These are phyloP conservation scores for Carex arenaria DNA, from an alignment of 202 grass and related monocot species.

Conservation along the genomic window DNA sequence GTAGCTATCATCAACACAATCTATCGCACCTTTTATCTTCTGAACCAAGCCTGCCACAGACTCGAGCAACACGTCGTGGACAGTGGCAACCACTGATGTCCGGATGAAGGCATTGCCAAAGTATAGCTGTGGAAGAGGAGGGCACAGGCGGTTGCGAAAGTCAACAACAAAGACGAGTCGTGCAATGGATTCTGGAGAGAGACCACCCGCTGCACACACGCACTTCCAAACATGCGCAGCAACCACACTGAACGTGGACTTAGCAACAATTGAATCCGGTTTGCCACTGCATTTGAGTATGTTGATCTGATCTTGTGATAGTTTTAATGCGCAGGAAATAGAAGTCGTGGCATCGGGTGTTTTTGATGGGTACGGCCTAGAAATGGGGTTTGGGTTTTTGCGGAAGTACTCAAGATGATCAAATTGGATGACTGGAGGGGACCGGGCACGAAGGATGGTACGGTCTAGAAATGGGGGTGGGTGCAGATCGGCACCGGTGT, in stretches of 20 bases:
- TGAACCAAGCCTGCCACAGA: slow-evolving; percentile 5
- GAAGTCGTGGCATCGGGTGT: neutral
- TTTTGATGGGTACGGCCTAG: neutral
- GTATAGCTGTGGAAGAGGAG: slow-evolving; percentile 26
- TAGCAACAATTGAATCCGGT: neutral
- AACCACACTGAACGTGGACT: slow-evolving; percentile 26
- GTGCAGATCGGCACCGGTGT: neutral
- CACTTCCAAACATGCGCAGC: slow-evolving; percentile 35
- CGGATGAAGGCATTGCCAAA: slow-evolving; percentile 28
- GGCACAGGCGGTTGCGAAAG: slow-evolving; percentile 2
- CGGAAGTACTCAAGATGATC: neutral
- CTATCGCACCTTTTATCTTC: neutral
- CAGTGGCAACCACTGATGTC: neutral
- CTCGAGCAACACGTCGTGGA: slow-evolving; percentile 11
- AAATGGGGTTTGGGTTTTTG: too few species aligned
- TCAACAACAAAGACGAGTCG: slow-evolving; percentile 22
- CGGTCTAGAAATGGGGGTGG: slow-evolving; percentile 16
- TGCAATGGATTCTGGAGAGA: neutral
- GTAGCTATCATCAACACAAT: slow-evolving; percentile 24
- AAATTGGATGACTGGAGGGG: slow-evolving; percentile 5
- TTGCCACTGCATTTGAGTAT: slow-evolving; percentile 21
- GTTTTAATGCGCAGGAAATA: neutral
- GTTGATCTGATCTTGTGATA: slow-evolving; percentile 23
- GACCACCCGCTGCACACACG: slow-evolving; percentile 20
- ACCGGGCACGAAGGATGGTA: slow-evolving; percentile 25